Conservation (phyloP, 129 eudicot species). For the Lactuca saligna region DNA sequence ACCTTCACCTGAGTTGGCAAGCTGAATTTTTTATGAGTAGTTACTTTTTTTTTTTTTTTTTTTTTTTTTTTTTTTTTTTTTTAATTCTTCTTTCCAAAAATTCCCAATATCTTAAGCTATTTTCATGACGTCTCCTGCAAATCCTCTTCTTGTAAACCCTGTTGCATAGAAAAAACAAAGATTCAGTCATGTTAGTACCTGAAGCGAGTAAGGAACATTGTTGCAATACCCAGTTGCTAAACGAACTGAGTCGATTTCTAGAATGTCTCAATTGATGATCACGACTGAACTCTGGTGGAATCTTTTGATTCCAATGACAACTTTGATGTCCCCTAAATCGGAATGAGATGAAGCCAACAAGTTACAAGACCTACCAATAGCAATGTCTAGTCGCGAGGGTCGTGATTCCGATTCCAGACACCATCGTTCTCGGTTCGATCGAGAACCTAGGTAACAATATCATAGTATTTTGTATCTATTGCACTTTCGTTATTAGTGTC, state of each 20-base stretch:
- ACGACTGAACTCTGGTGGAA: slow-evolving; percentile 49
- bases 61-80: slow-evolving; percentile 34
- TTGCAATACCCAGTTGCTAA: slow-evolving; percentile 89
- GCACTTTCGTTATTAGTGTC: background rate
- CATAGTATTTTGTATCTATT: background rate
- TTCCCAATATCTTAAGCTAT: slow-evolving; percentile 65
- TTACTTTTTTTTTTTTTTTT: slow-evolving; percentile 28
- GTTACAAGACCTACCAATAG: slow-evolving; percentile 4
- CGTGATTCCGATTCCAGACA: slow-evolving; percentile 68
- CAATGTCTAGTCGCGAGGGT: slow-evolving; percentile 56
- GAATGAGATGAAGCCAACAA: slow-evolving; percentile 11
- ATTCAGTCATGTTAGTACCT: slow-evolving; percentile 52
- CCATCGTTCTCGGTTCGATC: slow-evolving; percentile 70
- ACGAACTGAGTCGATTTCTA: slow-evolving; percentile 61
- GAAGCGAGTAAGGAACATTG: slow-evolving; percentile 83
- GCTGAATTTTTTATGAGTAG: slow-evolving; percentile 59
- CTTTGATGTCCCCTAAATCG: slow-evolving; percentile 45
- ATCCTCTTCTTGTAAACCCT: slow-evolving; percentile 88
- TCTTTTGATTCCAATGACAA: slow-evolving; percentile 63
- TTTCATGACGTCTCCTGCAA: slow-evolving; percentile 72
- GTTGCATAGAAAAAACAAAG: slow-evolving; percentile 52
- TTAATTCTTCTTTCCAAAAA: slow-evolving; percentile 60
- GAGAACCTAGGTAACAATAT: slow-evolving; percentile 59
- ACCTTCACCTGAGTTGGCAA: too few species aligned
- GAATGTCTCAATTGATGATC: slow-evolving; percentile 54